phyloP scores from a whole-genome alignment of 78 protist genomes.

The Planoprotostelium fungivorum region DNA sequence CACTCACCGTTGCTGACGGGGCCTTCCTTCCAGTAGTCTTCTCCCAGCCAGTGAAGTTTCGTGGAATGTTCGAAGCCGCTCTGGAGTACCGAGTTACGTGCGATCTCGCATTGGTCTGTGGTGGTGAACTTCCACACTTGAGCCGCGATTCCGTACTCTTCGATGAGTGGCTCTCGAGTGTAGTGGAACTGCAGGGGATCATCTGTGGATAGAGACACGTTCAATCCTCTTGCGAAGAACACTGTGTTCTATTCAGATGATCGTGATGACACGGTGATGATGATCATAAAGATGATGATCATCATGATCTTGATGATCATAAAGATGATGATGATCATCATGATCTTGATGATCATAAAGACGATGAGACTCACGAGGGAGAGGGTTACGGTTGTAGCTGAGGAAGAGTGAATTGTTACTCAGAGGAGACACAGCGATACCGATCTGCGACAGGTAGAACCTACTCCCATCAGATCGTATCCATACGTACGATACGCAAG shows the following conservation, averaged over 20 bases:
- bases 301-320: neutral
- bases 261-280: neutral
- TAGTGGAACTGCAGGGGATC: constrained; percentile 96
- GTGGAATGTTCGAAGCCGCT: constrained; percentile 79
- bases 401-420: constrained; percentile 90
- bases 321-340: neutral
- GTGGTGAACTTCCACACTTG: constrained; percentile 84
- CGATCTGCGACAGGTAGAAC: constrained; percentile 84
- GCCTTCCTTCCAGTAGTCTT: constrained; percentile 34
- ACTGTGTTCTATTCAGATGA: too few species aligned
- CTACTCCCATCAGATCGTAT: neutral
- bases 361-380: constrained; percentile 37
- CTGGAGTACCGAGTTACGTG: constrained; percentile 82
- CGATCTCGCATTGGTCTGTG: constrained; percentile 95
- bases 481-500: neutral
- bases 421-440: constrained; percentile 94
- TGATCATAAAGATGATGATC: neutral
- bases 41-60: constrained; percentile 80
- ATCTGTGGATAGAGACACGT: constrained; percentile 93
- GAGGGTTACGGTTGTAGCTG: constrained; percentile 85
- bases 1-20: constrained; percentile 45
- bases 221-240: constrained; percentile 86
- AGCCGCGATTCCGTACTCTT: constrained; percentile 90
- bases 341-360: neutral
- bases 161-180: constrained; percentile 97